These are phyloP conservation scores for Pseudisothecium myosuroides DNA, from an alignment of 225 moss, liverwort and hornwort genomes.

Conservation along the genomic window DNA sequence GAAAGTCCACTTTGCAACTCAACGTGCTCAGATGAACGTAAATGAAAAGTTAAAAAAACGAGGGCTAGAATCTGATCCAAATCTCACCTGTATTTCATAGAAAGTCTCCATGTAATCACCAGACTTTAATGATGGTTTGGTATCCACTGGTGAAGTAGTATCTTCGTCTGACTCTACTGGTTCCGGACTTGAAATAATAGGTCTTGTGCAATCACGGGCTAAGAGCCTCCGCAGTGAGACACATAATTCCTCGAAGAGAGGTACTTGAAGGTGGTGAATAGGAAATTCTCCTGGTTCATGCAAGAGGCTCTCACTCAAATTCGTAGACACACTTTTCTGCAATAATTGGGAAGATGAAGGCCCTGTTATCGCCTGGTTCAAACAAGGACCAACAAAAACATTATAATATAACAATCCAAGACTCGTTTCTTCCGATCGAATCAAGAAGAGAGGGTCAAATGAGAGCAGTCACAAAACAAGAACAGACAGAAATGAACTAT, in stretches of 20 bases:
- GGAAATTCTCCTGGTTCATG: constrained; percentile 12
- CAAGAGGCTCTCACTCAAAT: constrained; percentile 18
- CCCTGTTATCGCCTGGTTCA: constrained; percentile 8
- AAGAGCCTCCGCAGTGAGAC: constrained; percentile 55
- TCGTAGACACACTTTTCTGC: constrained; percentile 5
- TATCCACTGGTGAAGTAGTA: constrained; percentile 1
- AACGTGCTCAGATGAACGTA: background rate
- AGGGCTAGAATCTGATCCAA: background rate
- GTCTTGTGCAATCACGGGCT: constrained; percentile 38
- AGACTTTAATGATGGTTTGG: constrained; percentile 25
- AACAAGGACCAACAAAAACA: background rate
- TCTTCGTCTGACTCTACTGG: constrained; percentile 15
- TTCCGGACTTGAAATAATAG: constrained; percentile 30
- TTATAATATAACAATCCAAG: background rate
- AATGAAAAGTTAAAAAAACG: background rate
- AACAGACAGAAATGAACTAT: background rate
- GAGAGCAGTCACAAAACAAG: background rate
- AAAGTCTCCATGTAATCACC: constrained; percentile 47
- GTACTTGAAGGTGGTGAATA: constrained; percentile 22
- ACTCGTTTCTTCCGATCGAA: background rate
- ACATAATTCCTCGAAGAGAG: constrained; percentile 84
- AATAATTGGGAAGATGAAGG: constrained; percentile 5
- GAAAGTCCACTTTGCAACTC: background rate
- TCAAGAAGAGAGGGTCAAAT: background rate
- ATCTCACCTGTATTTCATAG: constrained; percentile 36